Evolutionary conservation across 257 asterid species (phyloP).

Genomic region (Przewalskia tangutica): DNA sequence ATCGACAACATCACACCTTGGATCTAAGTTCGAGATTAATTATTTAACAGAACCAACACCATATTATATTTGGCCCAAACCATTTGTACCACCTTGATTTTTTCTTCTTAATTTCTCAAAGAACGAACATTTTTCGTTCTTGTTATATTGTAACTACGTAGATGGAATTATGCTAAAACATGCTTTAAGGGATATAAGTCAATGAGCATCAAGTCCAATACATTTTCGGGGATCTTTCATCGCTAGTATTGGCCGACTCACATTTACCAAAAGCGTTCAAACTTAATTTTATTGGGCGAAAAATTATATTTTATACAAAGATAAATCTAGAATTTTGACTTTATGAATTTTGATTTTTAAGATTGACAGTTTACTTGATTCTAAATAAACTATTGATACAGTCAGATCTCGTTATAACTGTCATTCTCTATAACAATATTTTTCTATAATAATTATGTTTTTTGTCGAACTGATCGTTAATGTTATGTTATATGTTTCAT

Average conservation of each 20-base stretch:
- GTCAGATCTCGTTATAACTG: too few relatives aligned
- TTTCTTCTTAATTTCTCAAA: not conserved
- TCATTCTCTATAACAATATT: too few relatives aligned
- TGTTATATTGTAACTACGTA: slow-evolving; percentile 1
- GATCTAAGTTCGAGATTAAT: slow-evolving; percentile 15
- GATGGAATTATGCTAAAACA: slow-evolving; percentile 13
- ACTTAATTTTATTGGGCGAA: too few relatives aligned
- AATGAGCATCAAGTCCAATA: slow-evolving; percentile 41
- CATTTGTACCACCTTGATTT: not conserved
- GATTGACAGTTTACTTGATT: too few relatives aligned
- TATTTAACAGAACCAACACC: not conserved
- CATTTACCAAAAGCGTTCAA: too few relatives aligned
- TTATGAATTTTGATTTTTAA: too few relatives aligned
- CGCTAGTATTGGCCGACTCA: not conserved
- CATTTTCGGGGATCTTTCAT: not conserved
- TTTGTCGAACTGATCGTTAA: too few relatives aligned
- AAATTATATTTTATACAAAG: too few relatives aligned
- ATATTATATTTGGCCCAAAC: not conserved
- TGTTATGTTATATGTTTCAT: too few relatives aligned
- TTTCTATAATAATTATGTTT: too few relatives aligned
- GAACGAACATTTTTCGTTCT: not conserved
- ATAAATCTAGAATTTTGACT: too few relatives aligned
- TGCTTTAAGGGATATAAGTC: slow-evolving; percentile 25
- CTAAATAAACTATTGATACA: too few relatives aligned
- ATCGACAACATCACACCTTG: slow-evolving; percentile 24